These are phyloP conservation scores for Kalmanozyma brasiliensis DNA, from an alignment of 1,284 basidiomycete genomes.

Conservation along the genomic window DNA sequence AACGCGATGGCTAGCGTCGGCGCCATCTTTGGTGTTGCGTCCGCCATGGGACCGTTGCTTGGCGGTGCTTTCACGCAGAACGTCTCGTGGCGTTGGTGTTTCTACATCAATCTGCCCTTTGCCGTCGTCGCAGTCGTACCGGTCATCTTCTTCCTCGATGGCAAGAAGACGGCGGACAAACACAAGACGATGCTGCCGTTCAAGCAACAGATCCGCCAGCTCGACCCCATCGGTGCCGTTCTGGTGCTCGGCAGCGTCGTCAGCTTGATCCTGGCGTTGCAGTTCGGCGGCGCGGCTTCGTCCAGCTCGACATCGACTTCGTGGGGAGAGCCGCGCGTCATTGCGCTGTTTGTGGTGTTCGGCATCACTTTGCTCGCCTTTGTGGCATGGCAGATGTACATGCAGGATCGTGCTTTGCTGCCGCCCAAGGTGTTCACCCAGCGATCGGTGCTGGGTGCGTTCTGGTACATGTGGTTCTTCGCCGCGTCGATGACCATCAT, in stretches of 20 bases:
- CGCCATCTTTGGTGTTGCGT: conserved; percentile 56
- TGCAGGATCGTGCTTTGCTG: conserved; percentile 15
- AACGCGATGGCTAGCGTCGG: conserved; percentile 67
- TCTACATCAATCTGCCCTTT: conserved; percentile 45
- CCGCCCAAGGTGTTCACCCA: conserved; percentile 17
- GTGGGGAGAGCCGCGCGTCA: conserved; percentile 17
- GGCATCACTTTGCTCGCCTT: conserved; percentile 15
- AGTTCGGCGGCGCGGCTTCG: conserved; percentile 17
- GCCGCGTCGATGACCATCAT: conserved; percentile 16
- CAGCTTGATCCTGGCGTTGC: conserved; percentile 21
- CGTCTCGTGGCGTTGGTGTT: conserved; percentile 66
- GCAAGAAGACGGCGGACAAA: conserved; percentile 14
- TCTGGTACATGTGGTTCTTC: conserved; percentile 26
- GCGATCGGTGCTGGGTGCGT: conserved; percentile 15
- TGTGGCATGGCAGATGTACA: conserved; percentile 22
- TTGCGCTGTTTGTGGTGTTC: conserved; percentile 18
- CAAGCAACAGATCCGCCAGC: conserved; percentile 12
- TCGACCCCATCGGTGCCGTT: conserved; percentile 57
- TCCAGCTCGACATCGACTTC: neutral
- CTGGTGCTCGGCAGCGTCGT: conserved; percentile 67
- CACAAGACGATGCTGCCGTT: conserved; percentile 12
- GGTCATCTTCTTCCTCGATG: conserved; percentile 26
- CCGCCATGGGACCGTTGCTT: conserved; percentile 63
- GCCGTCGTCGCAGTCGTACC: conserved; percentile 13
- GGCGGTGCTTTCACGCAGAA: conserved; percentile 66